Evolutionary conservation across 768 basidiomycete species (phyloP).

Genomic region (Amanita jacksonii): DNA sequence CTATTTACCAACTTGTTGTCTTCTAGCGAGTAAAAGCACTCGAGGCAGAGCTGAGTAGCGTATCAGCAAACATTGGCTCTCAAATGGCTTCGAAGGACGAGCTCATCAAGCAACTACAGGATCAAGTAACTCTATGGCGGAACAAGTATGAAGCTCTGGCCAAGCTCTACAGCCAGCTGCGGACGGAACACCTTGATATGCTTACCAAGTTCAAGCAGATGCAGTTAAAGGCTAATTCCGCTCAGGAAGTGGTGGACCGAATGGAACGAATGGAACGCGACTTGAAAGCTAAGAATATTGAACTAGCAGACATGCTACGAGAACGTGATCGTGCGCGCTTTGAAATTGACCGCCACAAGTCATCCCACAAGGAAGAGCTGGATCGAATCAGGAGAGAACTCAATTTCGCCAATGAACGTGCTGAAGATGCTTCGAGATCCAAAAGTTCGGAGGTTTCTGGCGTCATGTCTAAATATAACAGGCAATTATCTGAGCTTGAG

Average conservation of each 20-base stretch:
- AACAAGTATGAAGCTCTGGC: slow-evolving; percentile 99
- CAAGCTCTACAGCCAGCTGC: slow-evolving; percentile 96
- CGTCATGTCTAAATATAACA: slow-evolving; percentile 88
- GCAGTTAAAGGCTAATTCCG: slow-evolving; percentile 96
- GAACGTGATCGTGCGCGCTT: slow-evolving; percentile 95
- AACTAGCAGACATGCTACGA: slow-evolving; percentile 97
- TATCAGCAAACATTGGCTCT: slow-evolving; percentile 67
- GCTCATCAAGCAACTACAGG: slow-evolving; percentile 89
- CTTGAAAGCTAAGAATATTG: slow-evolving; percentile 96
- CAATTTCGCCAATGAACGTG: slow-evolving; percentile 94
- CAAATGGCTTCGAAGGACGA: slow-evolving; percentile 93
- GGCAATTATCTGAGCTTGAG: slow-evolving; percentile 94
- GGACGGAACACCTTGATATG: slow-evolving; percentile 96
- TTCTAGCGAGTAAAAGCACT: slow-evolving; percentile 87
- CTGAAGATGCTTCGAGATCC: slow-evolving; percentile 83
- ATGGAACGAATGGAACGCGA: slow-evolving; percentile 99
- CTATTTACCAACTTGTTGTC: slow-evolving; percentile 7
- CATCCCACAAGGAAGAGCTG: slow-evolving; percentile 89
- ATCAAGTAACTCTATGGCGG: slow-evolving; percentile 94
- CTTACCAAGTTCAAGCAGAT: slow-evolving; percentile 94
- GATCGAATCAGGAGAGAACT: slow-evolving; percentile 90
- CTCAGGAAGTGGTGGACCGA: slow-evolving; percentile 93
- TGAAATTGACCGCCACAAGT: slow-evolving; percentile 89
- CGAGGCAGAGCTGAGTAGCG: slow-evolving; percentile 76
- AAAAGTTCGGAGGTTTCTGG: slow-evolving; percentile 90